Percentiles rank a stretch among this genome's conserved stretches.
These are phyloP conservation scores for Monosporascus sp. DNA, from an alignment of 2,329 filamentous ascomycete species.

Conservation along the genomic window DNA sequence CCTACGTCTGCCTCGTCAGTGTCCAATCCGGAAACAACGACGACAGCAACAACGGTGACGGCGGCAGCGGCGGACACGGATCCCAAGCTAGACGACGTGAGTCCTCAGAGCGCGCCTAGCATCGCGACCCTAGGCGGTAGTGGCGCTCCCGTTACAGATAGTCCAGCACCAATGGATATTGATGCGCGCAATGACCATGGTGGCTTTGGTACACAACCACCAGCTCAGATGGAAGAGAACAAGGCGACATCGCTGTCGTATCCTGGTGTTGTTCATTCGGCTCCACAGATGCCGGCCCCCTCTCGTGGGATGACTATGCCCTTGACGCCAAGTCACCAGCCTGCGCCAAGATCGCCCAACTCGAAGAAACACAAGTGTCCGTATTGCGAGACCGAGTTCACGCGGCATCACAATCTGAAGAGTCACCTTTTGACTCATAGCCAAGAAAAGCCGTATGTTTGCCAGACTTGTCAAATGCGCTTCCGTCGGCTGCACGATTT, in stretches of 20 bases:
- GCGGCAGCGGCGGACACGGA: slow-evolving; percentile 24
- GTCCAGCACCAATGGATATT: slow-evolving; percentile 51
- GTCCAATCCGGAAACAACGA: background rate
- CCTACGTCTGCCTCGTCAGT: slow-evolving; percentile 11
- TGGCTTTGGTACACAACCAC: slow-evolving; percentile 34
- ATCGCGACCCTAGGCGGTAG: slow-evolving; percentile 37
- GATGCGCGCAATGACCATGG: slow-evolving; percentile 36
- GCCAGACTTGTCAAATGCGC: slow-evolving; percentile 85
- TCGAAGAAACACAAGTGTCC: slow-evolving; percentile 92
- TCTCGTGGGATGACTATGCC: slow-evolving; percentile 54
- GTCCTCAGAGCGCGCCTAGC: slow-evolving; percentile 37
- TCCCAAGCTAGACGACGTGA: slow-evolving; percentile 37
- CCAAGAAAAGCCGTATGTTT: slow-evolving; percentile 96
- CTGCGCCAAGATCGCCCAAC: slow-evolving; percentile 62
- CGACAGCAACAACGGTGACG: slow-evolving; percentile 24
- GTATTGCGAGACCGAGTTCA: slow-evolving; percentile 95
- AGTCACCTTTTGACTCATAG: slow-evolving; percentile 96
- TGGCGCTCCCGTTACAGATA: slow-evolving; percentile 39
- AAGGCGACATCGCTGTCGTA: slow-evolving; percentile 50
- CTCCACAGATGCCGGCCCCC: slow-evolving; percentile 38
- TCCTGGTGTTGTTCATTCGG: slow-evolving; percentile 45
- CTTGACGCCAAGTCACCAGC: slow-evolving; percentile 41
- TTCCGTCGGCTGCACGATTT: slow-evolving; percentile 92
- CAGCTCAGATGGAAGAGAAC: slow-evolving; percentile 48
- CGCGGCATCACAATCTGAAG: slow-evolving; percentile 94